phyloP scores from a whole-genome alignment of 257 asterid species.

The Lycium barbarum region DNA sequence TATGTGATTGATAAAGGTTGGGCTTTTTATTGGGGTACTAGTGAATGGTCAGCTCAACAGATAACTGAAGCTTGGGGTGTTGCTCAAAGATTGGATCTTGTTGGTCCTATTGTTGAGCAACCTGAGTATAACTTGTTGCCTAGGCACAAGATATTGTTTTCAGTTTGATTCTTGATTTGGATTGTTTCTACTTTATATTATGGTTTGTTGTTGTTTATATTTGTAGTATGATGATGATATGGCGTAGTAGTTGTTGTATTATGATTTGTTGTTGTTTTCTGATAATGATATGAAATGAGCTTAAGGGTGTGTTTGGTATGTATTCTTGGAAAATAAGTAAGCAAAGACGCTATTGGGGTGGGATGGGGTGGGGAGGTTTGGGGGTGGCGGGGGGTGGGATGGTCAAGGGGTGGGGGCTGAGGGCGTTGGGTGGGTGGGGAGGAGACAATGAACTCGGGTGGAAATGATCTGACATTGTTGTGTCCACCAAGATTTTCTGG shows the following conservation, averaged over 20 bases:
- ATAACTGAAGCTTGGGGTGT: constrained; percentile 98
- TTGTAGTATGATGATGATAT: no score
- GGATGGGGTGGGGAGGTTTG: no score
- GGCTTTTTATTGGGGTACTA: constrained; percentile 99
- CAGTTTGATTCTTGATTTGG: neutral
- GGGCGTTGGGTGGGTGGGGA: no score
- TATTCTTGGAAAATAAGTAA: no score
- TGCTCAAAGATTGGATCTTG: constrained; percentile 86
- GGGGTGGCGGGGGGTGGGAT: no score
- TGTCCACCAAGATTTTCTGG: constrained; percentile 98
- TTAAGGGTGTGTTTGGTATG: no score
- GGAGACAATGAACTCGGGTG: constrained; percentile 69
- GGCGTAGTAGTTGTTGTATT: neutral
- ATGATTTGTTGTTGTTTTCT: neutral
- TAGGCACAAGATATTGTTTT: constrained; percentile 71
- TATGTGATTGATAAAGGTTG: constrained; percentile 93
- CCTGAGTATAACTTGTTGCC: constrained; percentile 92
- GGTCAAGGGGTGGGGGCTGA: no score
- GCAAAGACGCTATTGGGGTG: no score
- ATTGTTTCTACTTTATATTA: neutral
- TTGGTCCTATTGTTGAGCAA: constrained; percentile 94
- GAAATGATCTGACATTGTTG: constrained; percentile 87
- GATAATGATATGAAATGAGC: neutral
- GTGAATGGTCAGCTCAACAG: constrained; percentile 99
- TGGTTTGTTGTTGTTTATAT: neutral